Evolutionary conservation across 495 filamentous ascomycete species (phyloP).

Genomic region (Penicillium goetzii): DNA sequence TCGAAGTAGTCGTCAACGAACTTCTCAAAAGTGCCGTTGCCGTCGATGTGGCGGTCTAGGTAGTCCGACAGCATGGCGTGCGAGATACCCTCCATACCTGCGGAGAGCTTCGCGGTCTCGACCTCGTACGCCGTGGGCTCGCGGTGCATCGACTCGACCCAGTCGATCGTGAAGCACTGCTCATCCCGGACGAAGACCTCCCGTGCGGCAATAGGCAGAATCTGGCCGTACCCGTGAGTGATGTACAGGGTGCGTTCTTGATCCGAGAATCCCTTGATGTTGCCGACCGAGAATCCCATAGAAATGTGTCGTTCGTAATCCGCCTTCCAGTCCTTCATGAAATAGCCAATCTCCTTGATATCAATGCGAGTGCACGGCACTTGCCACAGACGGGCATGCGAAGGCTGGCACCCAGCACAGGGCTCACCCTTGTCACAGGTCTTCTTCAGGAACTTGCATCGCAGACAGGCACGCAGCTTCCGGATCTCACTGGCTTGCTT

Average conservation of each 20-base stretch:
- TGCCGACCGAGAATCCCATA: conserved; percentile 84
- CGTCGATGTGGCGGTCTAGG: conserved; percentile 88
- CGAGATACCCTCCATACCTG: conserved; percentile 81
- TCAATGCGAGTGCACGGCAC: conserved; percentile 94
- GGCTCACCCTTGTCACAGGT: conserved; percentile 95
- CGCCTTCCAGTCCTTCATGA: conserved; percentile 98
- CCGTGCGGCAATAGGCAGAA: conserved; percentile 83
- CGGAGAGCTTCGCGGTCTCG: conserved; percentile 81
- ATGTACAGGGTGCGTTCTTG: conserved; percentile 79
- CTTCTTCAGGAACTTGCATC: conserved; percentile 99
- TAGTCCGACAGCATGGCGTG: conserved; percentile 79
- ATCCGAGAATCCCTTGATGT: conserved; percentile 88
- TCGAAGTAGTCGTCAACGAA: conserved; percentile 95
- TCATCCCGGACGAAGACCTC: conserved; percentile 91
- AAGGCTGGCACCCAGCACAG: conserved; percentile 88
- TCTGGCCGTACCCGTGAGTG: conserved; percentile 87
- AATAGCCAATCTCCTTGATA: conserved; percentile 94
- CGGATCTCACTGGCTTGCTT: conserved; percentile 94
- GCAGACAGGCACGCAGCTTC: conserved; percentile 85
- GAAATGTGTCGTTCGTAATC: conserved; percentile 89
- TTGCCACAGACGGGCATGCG: conserved; percentile 90
- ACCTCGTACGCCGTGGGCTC: conserved; percentile 78
- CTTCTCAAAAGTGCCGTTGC: conserved; percentile 73
- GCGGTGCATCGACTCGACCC: conserved; percentile 77
- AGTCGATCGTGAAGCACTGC: conserved; percentile 88